These are phyloP conservation scores for Paramecium sonneborni DNA, from an alignment of 73 alveolate species.

Conservation along the genomic window DNA sequence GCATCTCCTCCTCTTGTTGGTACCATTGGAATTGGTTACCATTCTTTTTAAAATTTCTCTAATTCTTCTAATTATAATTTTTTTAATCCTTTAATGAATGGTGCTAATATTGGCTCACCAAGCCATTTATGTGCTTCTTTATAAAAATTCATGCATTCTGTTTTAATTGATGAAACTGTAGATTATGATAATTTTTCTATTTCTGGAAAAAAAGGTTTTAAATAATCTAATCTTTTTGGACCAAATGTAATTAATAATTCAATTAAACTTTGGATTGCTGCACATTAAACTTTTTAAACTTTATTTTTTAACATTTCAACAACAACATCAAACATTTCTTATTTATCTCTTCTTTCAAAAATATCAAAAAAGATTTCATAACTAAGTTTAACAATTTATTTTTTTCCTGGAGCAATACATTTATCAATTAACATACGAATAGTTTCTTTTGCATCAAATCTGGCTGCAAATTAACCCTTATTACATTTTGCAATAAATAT, in stretches of 20 bases:
- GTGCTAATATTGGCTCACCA: slow-evolving; percentile 75
- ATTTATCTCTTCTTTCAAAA: slow-evolving; percentile 72
- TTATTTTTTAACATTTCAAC: slow-evolving; percentile 68
- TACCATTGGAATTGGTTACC: slow-evolving; percentile 59
- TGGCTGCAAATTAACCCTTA: slow-evolving; percentile 36
- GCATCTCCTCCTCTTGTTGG: slow-evolving; percentile 67
- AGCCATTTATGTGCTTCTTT: slow-evolving; percentile 82
- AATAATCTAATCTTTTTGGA: slow-evolving; percentile 69
- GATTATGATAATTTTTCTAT: slow-evolving; percentile 71
- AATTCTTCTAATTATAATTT: slow-evolving; percentile 73
- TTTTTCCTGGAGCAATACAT: slow-evolving; percentile 79
- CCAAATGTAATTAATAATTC: slow-evolving; percentile 73
- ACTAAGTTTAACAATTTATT: slow-evolving; percentile 64
- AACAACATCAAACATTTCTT: slow-evolving; percentile 72
- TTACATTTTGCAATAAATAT: slow-evolving; percentile 66
- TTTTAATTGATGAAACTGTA: slow-evolving; percentile 69
- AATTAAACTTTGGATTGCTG: slow-evolving; percentile 62
- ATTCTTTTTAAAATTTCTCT: slow-evolving; percentile 62
- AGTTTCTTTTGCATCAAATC: slow-evolving; percentile 63
- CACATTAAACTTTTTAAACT: slow-evolving; percentile 71
- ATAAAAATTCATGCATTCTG: slow-evolving; percentile 78
- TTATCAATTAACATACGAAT: slow-evolving; percentile 74
- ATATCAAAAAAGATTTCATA: slow-evolving; percentile 68
- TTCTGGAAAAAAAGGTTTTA: slow-evolving; percentile 71
- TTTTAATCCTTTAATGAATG: slow-evolving; percentile 67